Percentiles rank a stretch among this genome's conserved stretches.
Evolutionary conservation across 257 asterid genomes (phyloP).

Genomic region (Nicotiana knightiana): DNA sequence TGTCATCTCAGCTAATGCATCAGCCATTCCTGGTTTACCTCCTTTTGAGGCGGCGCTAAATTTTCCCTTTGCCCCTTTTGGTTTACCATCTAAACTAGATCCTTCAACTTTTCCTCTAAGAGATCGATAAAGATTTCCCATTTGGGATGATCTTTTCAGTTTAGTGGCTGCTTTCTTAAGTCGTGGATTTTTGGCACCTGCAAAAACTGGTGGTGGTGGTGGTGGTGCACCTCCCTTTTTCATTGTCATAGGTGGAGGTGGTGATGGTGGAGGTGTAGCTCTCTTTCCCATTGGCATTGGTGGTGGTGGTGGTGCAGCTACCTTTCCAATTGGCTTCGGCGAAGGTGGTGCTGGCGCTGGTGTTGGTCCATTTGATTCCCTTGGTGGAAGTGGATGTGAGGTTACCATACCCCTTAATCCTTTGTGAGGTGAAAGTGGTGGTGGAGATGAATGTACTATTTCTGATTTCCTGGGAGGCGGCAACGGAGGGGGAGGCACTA

Average conservation of each 20-base stretch:
- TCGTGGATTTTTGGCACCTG: conserved; percentile 30
- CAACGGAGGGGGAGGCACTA: conserved; percentile 20
- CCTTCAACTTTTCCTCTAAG: conserved; percentile 93
- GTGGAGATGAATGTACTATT: not conserved
- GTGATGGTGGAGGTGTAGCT: conserved; percentile 21
- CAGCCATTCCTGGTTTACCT: conserved; percentile 90
- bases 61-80: conserved; percentile 47
- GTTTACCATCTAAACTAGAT: conserved; percentile 36
- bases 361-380: conserved; percentile 4
- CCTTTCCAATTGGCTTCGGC: not conserved
- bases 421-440: not conserved
- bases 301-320: conserved; percentile 19
- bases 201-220: conserved; percentile 54
- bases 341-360: conserved; percentile 19
- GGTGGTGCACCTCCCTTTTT: conserved; percentile 49
- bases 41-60: conserved; percentile 26
- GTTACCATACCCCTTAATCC: not conserved
- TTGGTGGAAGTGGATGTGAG: conserved; percentile 24
- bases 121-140: conserved; percentile 76
- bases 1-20: conserved; percentile 95
- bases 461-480: conserved; percentile 15
- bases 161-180: conserved; percentile 49
- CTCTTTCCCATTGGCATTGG: conserved; percentile 17
- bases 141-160: conserved; percentile 78
- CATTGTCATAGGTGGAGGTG: conserved; percentile 33